Base-by-base conservation (phyloP, 2,329 filamentous ascomycete genomes). In the Penicillium sp. region DNA sequence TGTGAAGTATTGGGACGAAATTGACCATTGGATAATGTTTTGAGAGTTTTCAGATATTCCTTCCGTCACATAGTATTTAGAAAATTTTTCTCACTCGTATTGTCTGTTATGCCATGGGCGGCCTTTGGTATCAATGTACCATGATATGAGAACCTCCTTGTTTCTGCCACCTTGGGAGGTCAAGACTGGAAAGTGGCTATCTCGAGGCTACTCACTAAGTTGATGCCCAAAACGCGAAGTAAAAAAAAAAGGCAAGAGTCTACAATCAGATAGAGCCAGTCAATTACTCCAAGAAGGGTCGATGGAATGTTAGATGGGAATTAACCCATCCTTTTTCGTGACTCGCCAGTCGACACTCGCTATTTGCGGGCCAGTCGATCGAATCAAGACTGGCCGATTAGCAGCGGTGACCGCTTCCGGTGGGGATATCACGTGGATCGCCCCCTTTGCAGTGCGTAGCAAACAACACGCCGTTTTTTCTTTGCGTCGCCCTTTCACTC, bases 401-500 rank as follows among this genome's bases (percentile, higher is more conserved):
- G 49, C 49, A 35, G 2, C 25, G n/a, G 7, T 4, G 4, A 12
- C 45, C 38, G 54, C 47, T 51, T 51, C 12, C 54, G 47, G 28
- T 51, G 54, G 17, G 39, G 25, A 37, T 12, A 39, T 57, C 54
- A 57, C 54, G 54, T 57, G 54, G 25, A 31, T 52, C 5, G 48
- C 54, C 54, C 54, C 54, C 54, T 57, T 57, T 57, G 54, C 54
- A 51, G 47, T 37, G 14, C 43, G n/a, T 4, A 35, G 54, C 25
- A 45, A 38, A 38, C 25, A 56, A 57, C 54, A 57, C 45, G 31
- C 20, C 37, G 11, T 37, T 47, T 17, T 17, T 51, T 20, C 43
- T 45, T 51, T 25, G 25, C n/a, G 34, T n/a, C 28, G 15, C 8
- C 49, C 34, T 31, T 25, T 10, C n/a, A 25, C 25, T 49, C 47